phyloP scores from a whole-genome alignment of 23 red algal species.

The Chondrus crispus region DNA sequence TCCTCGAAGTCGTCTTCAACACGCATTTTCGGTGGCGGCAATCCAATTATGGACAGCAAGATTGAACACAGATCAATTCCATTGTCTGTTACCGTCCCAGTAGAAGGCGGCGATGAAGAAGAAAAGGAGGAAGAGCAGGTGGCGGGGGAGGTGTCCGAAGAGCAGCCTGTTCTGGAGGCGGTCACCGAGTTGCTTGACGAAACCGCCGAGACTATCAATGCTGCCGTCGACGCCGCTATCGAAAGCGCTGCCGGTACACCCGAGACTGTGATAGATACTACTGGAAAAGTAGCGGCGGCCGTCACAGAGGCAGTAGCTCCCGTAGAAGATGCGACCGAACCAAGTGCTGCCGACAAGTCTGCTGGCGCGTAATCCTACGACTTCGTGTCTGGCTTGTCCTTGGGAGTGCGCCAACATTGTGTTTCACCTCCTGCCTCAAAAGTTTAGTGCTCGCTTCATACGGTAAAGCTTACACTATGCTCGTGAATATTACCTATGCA shows the following conservation, averaged over 20 bases:
- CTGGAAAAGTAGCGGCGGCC: no score
- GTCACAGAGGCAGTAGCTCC: no score
- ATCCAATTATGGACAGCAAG: slow-evolving; percentile 27
- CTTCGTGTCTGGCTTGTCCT: no score
- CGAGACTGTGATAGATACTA: neutral
- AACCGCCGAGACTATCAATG: slow-evolving; percentile 41
- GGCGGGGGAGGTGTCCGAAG: neutral
- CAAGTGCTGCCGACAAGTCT: no score
- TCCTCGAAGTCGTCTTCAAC: slow-evolving; percentile 15
- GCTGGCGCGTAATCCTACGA: no score
- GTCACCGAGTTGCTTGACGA: slow-evolving; percentile 16
- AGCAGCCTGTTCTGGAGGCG: neutral
- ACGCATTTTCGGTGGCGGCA: slow-evolving; percentile 43
- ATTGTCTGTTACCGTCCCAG: neutral
- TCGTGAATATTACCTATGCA: no score
- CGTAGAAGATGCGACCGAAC: no score
- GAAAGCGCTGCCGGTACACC: neutral
- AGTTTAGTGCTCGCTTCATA: no score
- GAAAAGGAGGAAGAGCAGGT: slow-evolving; percentile 36
- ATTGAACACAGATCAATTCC: neutral
- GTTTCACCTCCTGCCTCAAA: no score
- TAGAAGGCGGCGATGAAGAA: slow-evolving; percentile 2
- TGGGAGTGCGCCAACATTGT: no score
- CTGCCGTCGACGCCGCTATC: slow-evolving; percentile 40
- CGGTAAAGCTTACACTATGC: no score